Conservation (phyloP, 2,329 filamentous ascomycete species). For the Pseudogymnoascus sp. region DNA sequence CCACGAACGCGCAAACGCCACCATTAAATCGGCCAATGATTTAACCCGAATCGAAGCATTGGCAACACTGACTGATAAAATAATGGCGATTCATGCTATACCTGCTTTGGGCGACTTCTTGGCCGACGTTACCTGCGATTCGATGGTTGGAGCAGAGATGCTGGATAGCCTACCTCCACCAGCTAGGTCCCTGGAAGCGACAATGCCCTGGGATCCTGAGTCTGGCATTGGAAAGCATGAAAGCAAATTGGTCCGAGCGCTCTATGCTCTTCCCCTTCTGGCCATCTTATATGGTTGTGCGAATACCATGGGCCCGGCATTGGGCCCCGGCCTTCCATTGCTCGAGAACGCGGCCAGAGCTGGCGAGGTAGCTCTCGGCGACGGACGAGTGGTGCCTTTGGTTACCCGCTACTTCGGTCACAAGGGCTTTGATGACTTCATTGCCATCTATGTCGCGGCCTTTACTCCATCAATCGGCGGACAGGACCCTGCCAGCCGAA, state of each 20-base stretch:
- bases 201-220: slow-evolving; percentile 27
- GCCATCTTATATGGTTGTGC: slow-evolving; percentile 1
- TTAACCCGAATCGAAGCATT: slow-evolving; percentile 21
- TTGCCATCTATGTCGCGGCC: slow-evolving; percentile 18
- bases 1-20: slow-evolving; percentile 17
- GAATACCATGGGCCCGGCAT: background rate
- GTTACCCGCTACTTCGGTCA: slow-evolving; percentile 17
- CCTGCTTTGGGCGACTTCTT: slow-evolving; percentile 20
- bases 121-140: slow-evolving; percentile 17
- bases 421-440: slow-evolving; percentile 16
- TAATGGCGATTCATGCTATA: slow-evolving; percentile 19
- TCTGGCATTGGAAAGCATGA: slow-evolving; percentile 24
- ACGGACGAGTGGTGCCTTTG: slow-evolving; percentile 11
- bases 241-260: slow-evolving; percentile 18
- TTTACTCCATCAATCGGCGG: slow-evolving; percentile 19
- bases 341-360: slow-evolving; percentile 15
- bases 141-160: slow-evolving; percentile 21
- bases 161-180: slow-evolving; percentile 28
- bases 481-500: slow-evolving; percentile 14
- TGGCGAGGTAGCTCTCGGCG: slow-evolving; percentile 7
- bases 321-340: slow-evolving; percentile 15
- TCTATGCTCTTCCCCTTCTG: slow-evolving; percentile 22
- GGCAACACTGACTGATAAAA: slow-evolving; percentile 13
- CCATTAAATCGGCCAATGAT: slow-evolving; percentile 19
- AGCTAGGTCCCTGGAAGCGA: slow-evolving; percentile 18